phyloP scores from a whole-genome alignment of 2,329 filamentous ascomycete genomes.

The Pseudonectria buxi region DNA sequence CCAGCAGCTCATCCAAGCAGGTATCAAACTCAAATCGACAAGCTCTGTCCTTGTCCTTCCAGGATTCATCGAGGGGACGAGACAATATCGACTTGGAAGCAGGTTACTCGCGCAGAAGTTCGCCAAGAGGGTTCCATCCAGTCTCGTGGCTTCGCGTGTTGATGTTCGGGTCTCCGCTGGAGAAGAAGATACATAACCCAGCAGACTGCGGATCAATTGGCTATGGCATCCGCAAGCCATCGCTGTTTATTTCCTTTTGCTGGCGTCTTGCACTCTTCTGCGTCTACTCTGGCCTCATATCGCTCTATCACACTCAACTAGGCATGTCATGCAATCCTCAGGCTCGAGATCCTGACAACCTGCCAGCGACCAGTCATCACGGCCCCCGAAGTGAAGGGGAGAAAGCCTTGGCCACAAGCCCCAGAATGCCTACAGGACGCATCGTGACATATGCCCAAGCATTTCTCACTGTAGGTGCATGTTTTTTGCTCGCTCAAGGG shows the following conservation, averaged over 20 bases:
- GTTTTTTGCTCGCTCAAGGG: constrained; percentile 17
- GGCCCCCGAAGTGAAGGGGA: too few species aligned
- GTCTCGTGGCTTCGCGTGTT: neutral
- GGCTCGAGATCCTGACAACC: neutral
- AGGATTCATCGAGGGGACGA: too few species aligned
- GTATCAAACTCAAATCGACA: too few species aligned
- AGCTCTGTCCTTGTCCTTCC: too few species aligned
- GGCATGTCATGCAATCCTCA: constrained; percentile 2
- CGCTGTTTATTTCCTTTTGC: constrained; percentile 1
- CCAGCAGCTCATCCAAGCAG: too few species aligned
- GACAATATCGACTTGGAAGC: too few species aligned
- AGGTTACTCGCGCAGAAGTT: neutral
- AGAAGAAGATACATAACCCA: constrained; percentile 15
- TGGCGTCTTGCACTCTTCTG: constrained; percentile 5
- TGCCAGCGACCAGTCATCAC: too few species aligned
- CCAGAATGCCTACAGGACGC: too few species aligned
- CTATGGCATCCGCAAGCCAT: constrained; percentile 6
- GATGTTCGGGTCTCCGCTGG: constrained; percentile 13
- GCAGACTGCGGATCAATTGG: constrained; percentile 7
- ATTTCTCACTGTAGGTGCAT: constrained; percentile 3
- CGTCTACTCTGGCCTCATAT: constrained; percentile 7
- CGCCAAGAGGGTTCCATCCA: neutral
- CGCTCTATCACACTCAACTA: constrained; percentile 5
- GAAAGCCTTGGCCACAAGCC: too few species aligned
- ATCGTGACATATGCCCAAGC: constrained; percentile 8